These are phyloP conservation scores for Aspergillus phoenicis DNA, from an alignment of 2,329 filamentous ascomycete genomes.

Conservation along the genomic window DNA sequence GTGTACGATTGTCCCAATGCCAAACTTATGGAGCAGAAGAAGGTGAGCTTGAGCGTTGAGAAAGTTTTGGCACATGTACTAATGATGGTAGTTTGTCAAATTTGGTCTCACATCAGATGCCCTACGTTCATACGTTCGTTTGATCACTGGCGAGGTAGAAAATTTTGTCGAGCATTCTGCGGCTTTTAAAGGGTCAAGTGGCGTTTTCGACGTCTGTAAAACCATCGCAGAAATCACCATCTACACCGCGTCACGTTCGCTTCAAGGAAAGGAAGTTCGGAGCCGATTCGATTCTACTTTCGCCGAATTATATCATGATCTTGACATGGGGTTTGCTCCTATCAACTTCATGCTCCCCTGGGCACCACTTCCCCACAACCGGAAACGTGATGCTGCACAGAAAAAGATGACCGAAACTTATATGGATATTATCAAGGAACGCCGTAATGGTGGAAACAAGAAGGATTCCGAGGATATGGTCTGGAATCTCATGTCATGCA, in stretches of 20 bases:
- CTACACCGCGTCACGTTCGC: conserved; percentile 81
- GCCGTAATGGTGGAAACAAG: conserved; percentile 58
- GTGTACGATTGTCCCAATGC: conserved; percentile 90
- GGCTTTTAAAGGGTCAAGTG: conserved; percentile 68
- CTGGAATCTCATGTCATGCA: conserved; percentile 82
- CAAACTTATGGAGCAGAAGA: conserved; percentile 96
- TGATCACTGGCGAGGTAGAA: conserved; percentile 75
- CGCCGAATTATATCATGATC: conserved; percentile 80
- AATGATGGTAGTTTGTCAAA: conserved; percentile 57
- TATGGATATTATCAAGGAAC: conserved; percentile 76
- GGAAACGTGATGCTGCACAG: conserved; percentile 76
- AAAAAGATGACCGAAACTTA: conserved; percentile 79
- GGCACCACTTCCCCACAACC: conserved; percentile 86
- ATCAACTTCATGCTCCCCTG: conserved; percentile 90
- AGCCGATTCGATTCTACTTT: conserved; percentile 78
- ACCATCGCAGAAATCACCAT: conserved; percentile 85
- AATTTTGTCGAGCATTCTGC: conserved; percentile 70
- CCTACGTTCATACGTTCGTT: conserved; percentile 71
- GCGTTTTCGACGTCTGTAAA: conserved; percentile 71
- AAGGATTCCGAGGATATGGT: conserved; percentile 75
- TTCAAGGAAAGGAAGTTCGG: conserved; percentile 83
- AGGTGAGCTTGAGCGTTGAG: conserved; percentile 57
- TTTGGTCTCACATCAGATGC: conserved; percentile 64
- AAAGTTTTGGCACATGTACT: conserved; percentile 26
- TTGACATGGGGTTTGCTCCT: conserved; percentile 86